phyloP scores from a whole-genome alignment of 2,329 filamentous ascomycete genomes.

The Pseudocercospora fuligena region DNA sequence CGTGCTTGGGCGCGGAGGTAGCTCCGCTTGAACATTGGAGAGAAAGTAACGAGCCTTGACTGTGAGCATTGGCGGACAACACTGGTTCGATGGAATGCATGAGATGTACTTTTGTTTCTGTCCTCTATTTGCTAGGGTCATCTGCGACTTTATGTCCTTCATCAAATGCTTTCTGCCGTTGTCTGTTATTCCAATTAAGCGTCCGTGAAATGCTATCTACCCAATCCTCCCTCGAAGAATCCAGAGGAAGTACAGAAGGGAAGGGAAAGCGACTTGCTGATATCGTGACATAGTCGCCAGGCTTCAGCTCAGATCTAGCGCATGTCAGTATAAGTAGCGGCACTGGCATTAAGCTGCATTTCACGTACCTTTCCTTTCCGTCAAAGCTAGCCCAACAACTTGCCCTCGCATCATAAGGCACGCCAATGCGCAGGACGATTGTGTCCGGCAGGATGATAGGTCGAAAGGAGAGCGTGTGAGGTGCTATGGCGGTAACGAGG shows the following conservation, averaged over 20 bases:
- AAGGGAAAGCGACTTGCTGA: slow-evolving; percentile 81
- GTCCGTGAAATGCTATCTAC: slow-evolving; percentile 80
- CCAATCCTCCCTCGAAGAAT: slow-evolving; percentile 76
- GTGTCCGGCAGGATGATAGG: slow-evolving; percentile 97
- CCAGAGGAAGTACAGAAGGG: slow-evolving; percentile 73
- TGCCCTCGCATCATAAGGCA: slow-evolving; percentile 90
- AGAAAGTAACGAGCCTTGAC: neutral
- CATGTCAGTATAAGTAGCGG: neutral
- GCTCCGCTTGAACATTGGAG: neutral
- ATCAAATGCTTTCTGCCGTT: slow-evolving; percentile 71
- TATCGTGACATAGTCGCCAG: slow-evolving; percentile 84
- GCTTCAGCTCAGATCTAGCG: slow-evolving; percentile 63
- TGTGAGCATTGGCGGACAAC: no score
- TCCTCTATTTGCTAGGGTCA: neutral
- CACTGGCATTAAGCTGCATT: neutral
- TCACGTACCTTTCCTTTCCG: slow-evolving; percentile 74
- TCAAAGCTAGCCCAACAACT: slow-evolving; percentile 98
- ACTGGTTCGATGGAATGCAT: neutral
- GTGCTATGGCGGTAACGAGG: slow-evolving; percentile 90
- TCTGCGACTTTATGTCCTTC: slow-evolving; percentile 31
- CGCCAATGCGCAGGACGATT: slow-evolving; percentile 87
- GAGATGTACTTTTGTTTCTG: neutral
- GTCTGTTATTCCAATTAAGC: slow-evolving; percentile 79
- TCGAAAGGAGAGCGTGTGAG: slow-evolving; percentile 91
- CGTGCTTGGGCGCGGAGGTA: neutral